These are phyloP conservation scores for Solanum ossicruentum DNA, from an alignment of 257 asterid species.

Conservation along the genomic window DNA sequence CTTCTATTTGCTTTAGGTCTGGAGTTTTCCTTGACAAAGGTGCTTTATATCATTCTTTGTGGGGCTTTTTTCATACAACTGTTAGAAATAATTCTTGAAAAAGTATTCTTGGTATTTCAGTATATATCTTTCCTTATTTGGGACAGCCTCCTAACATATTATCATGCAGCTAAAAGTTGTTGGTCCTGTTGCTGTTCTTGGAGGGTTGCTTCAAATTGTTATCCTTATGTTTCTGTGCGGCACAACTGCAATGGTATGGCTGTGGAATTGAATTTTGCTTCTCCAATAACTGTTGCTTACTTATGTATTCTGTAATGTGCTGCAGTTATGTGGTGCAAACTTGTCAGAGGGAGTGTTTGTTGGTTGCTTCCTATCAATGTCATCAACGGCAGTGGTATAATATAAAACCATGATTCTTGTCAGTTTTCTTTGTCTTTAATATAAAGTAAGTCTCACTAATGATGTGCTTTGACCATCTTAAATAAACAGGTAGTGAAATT, in stretches of 20 bases:
- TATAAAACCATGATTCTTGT: neutral
- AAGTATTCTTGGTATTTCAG: neutral
- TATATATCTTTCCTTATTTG: neutral
- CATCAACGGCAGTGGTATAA: constrained; percentile 92
- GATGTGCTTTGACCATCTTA: neutral
- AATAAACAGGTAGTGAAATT: constrained; percentile 67
- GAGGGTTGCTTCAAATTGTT: constrained; percentile 81
- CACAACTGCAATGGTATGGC: constrained; percentile 55
- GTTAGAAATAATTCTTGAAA: neutral
- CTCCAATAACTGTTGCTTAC: neutral
- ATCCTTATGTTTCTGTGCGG: constrained; percentile 62
- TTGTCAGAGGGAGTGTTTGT: constrained; percentile 87
- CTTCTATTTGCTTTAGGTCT: constrained; percentile 93
- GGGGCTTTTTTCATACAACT: neutral
- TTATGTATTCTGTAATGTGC: constrained; percentile 3
- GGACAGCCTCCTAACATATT: constrained; percentile 6
- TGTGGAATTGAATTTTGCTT: constrained; percentile 1
- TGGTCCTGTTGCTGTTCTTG: constrained; percentile 89
- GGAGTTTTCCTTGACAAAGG: constrained; percentile 90
- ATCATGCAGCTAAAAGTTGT: constrained; percentile 78
- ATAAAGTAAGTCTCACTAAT: neutral
- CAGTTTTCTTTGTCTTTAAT: neutral
- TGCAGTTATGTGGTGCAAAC: constrained; percentile 83
- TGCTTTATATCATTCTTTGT: constrained; percentile 3
- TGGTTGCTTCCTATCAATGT: constrained; percentile 94